Evolutionary conservation across 257 asterid species (phyloP), one percentile per base, ranked within the genome.

Genomic region (Nyctanthes arbortristis): DNA sequence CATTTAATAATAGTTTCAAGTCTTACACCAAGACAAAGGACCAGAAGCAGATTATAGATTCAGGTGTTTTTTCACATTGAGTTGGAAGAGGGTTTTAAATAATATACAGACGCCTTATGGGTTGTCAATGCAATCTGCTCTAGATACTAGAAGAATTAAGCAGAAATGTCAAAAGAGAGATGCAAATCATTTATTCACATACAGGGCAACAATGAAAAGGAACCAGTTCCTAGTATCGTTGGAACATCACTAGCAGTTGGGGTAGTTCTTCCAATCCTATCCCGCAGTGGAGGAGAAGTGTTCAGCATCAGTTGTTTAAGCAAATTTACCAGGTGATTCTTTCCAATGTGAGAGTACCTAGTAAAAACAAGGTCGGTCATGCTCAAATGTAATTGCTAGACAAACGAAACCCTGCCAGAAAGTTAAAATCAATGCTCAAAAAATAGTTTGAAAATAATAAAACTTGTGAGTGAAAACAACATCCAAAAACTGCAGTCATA

Each of bases 171-270:
- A 36, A 36, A 49, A 63, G 72, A 28, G 70, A 40, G 37, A 60
- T 65, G 37, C 39, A 79, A 52, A 63, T 76, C 43, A 73, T 34
- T 39, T 25, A 74, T 61, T 67, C 59, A 59, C 91, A 73, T 93
- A 93, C 98, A 55, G 24, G 86, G 47, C 76, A 91, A 76, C 84
- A 93, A 85, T 54, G 98, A 91, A 83, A 90, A 90, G 57, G 84
- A 71, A 71, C 92, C 96, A 75, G 89, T 87, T 82, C 98, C 98
- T 71, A 93, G 96, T 61, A 93, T 80, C 6, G 98, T 91, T 56
- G 98, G 98, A 76, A 89, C 97, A 82, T 93, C 97, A 59, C 88
- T 80, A 78, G 98, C 97, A 75, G 85, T 83, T 34, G 96, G 96
- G 69, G 80, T 54, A 73, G 39, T 68, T 77, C 77, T 81, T 67